Base-by-base conservation (phyloP, 2,329 filamentous ascomycete genomes). In the Neofusicoccum parvum region DNA sequence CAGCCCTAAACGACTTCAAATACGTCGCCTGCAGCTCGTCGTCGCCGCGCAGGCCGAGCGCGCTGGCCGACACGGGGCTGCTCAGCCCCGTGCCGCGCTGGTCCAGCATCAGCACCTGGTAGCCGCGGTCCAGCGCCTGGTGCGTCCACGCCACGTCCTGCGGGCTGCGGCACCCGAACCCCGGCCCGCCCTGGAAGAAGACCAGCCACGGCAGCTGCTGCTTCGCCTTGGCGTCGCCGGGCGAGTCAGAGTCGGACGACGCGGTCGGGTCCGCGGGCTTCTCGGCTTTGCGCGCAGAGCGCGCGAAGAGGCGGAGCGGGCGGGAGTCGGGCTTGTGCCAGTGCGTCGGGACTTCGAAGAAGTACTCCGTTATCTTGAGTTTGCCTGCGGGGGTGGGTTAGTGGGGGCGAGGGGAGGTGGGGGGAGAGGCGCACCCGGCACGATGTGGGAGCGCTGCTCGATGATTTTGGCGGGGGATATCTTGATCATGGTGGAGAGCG, bases 21-120 rank as follows among this genome's bases (percentile, higher is more conserved):
- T 97, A 96, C 62, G 88, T 85, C 6, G 90, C 90, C 78, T 97
- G 92, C 65, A 87, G 86, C 1, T 86, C 80, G 66, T 86, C 85
- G 62, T 80, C 75, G 5, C 90, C 90, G 45, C 88, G 84, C 12
- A 86, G 80, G 39, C 86, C 84, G 4, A 97, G 83, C 6, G 90
- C 92, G 9, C 85, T 86, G 9, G 91, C 87, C 1, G 90, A 90
- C 48, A 97, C 86, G 0, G 94, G 90, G 1, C 88, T 91, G 74
- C 92, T 96, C 59, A 96, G 81, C 1, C 94, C 94, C 3, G 92
- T 96, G 12, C 94, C 94, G 59, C 94, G 88, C 76, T 97, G 94
- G 76, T 98, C 94, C n/a, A 98, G 85, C 69, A 90, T 89, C 2
- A 98, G 85, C 51, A 88, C 76, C 76, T 96, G 91, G 73, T 97